Conservation (phyloP, 2,329 filamentous ascomycete genomes). For the Didymella glomerata region DNA sequence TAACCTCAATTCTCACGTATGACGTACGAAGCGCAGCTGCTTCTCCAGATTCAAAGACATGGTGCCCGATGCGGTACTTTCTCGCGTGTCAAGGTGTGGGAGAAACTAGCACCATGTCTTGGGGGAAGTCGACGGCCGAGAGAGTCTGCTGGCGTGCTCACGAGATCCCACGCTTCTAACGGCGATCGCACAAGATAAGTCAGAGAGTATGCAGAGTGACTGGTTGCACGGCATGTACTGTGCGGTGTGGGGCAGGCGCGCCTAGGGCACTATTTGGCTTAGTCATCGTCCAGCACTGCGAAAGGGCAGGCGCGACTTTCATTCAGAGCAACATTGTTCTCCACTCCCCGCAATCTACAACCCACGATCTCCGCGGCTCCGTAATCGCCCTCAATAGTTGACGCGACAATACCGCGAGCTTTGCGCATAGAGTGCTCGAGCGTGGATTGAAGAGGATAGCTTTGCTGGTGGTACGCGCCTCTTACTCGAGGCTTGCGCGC, state of each 20-base stretch:
- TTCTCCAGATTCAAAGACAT: constrained; percentile 78
- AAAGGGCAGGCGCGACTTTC: constrained; percentile 16
- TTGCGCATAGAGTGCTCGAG: constrained; percentile 42
- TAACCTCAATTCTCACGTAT: constrained; percentile 9
- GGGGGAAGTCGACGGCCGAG: constrained; percentile 9
- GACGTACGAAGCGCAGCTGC: constrained; percentile 80
- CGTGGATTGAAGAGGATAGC: constrained; percentile 29
- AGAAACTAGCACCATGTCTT: constrained; percentile 44
- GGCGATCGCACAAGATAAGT: constrained; percentile 28
- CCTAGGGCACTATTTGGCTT: background rate
- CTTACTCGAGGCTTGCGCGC: constrained; percentile 35
- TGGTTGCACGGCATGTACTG: constrained; percentile 38
- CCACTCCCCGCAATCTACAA: constrained; percentile 24
- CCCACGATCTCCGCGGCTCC: constrained; percentile 22
- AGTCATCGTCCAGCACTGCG: background rate
- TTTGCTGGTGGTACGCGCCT: constrained; percentile 45
- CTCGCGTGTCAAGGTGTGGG: constrained; percentile 37
- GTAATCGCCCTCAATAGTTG: constrained; percentile 24
- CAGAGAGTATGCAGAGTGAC: constrained; percentile 30
- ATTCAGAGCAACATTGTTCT: constrained; percentile 11
- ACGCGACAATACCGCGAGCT: constrained; percentile 28
- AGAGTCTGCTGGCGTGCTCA: constrained; percentile 14
- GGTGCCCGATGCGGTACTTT: constrained; percentile 42
- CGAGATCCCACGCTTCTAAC: constrained; percentile 23
- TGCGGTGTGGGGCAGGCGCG: constrained; percentile 31